A percentile compares a stretch with the other conserved stretches of the same genome.
phyloP scores from a whole-genome alignment of 1,284 basidiomycete species.

The Exsudoporus floridanus region DNA sequence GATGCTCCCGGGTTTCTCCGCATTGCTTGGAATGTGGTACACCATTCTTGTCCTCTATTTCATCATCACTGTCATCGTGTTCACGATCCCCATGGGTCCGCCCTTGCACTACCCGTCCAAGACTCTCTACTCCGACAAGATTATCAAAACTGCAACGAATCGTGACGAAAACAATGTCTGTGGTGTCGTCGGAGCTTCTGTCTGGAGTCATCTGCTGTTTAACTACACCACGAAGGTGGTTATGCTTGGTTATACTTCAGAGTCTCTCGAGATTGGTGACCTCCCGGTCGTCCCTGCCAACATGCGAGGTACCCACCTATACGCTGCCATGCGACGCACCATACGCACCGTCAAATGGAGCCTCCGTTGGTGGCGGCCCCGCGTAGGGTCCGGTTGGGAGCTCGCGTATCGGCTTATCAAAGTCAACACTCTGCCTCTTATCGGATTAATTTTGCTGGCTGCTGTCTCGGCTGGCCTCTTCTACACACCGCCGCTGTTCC shows the following conservation, averaged over 20 bases:
- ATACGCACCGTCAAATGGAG: constrained; percentile 40
- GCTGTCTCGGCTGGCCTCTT: constrained; percentile 64
- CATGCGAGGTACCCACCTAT: constrained; percentile 68
- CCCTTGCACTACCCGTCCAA: constrained; percentile 68
- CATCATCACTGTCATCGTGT: constrained; percentile 40
- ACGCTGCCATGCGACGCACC: constrained; percentile 34
- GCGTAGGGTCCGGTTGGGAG: constrained; percentile 58
- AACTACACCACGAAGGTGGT: constrained; percentile 83
- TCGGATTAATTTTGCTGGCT: constrained; percentile 55
- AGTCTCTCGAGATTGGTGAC: constrained; percentile 81
- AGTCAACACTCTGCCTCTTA: constrained; percentile 49
- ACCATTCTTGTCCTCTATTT: constrained; percentile 33
- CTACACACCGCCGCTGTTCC: constrained; percentile 78
- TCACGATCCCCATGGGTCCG: constrained; percentile 71
- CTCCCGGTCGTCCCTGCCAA: constrained; percentile 73
- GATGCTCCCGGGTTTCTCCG: constrained; percentile 8
- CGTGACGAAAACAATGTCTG: constrained; percentile 64
- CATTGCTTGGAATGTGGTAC: constrained; percentile 20
- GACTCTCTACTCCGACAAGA: constrained; percentile 74
- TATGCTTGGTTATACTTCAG: constrained; percentile 71
- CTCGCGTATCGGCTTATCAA: constrained; percentile 58
- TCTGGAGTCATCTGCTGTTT: constrained; percentile 50
- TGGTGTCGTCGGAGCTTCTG: constrained; percentile 48
- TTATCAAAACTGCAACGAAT: constrained; percentile 54
- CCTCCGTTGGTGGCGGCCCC: constrained; percentile 39